phyloP scores from a whole-genome alignment of 2,329 filamentous ascomycete genomes.

The Diplodia mutila region DNA sequence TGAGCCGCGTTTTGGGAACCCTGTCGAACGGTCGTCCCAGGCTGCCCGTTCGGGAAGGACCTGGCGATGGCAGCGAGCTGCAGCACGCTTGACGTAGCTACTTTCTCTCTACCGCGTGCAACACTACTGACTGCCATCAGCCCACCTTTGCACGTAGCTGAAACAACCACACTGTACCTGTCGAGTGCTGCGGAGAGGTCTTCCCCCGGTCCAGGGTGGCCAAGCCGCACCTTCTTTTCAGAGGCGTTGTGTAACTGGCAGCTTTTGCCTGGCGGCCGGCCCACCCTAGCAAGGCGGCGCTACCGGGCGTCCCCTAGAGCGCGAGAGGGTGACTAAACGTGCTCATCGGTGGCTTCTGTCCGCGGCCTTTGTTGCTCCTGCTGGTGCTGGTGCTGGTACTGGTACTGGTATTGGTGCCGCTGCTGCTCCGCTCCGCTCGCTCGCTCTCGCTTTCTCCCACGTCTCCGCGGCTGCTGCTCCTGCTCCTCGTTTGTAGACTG shows the following conservation, averaged over 20 bases:
- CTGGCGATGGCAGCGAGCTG: background rate
- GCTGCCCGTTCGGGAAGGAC: slow-evolving; percentile 8
- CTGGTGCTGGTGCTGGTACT: background rate
- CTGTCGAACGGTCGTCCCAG: slow-evolving; percentile 1
- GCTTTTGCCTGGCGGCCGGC: background rate
- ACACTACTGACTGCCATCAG: background rate
- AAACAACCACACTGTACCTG: background rate
- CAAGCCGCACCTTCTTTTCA: slow-evolving; percentile 15
- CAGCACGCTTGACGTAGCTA: background rate
- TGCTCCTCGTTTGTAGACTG: slow-evolving; percentile 4
- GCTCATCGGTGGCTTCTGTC: background rate
- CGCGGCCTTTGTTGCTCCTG: background rate
- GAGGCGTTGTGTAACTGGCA: background rate
- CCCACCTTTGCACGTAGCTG: slow-evolving; percentile 5
- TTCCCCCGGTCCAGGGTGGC: background rate
- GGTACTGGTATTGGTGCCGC: background rate
- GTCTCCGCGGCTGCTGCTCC: background rate
- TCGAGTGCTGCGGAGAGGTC: background rate
- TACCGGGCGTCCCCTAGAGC: background rate
- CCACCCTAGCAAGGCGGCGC: slow-evolving; percentile 6
- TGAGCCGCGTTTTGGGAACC: slow-evolving; percentile 7
- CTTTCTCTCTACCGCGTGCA: background rate
- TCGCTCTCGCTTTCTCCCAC: slow-evolving; percentile 14
- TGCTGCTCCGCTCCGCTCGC: background rate
- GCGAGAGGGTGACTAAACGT: slow-evolving; percentile 1